Evolutionary conservation across 148 eudicot species (phyloP), one percentile per base, ranked within the genome.

Genomic region (Nyssa sinensis): DNA sequence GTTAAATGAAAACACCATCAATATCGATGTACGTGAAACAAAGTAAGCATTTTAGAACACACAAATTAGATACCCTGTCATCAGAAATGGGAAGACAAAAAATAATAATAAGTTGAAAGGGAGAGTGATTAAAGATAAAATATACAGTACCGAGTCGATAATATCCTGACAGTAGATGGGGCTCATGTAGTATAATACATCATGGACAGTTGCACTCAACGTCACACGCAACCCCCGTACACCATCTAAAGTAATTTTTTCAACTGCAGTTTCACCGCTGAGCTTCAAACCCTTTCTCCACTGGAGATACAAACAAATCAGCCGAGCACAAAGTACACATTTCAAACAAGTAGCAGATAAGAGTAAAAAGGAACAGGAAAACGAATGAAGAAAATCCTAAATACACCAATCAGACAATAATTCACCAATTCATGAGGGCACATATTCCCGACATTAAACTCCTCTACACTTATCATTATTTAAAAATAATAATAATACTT

Each of bases 101-200:
- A n/a, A 55, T 5, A 55, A 64, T 25, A 67, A 77, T 67, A 34
- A 62, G 67, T 25, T 27, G 30, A 7, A 14, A 37, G 78, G 51
- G 27, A 61, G 51, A 65, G 67, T 62, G 63, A 23, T 33, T 24
- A n/a, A n/a, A n/a, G n/a, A n/a, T n/a, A 66, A 75, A 34, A 12
- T 44, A 34, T 57, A 82, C 49, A 44, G 28, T 90, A 95, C 99
- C 88, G 99, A 91, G 86, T 95, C 84, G 67, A 91, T 87, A 67
- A 95, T 95, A 79, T 85, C 93, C 87, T 95, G 99, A 88, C 99
- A 95, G 80, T 95, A 91, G 77, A 95, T 93, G 49, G 99, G 99
- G 85, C 99, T 95, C 99, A 95, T 95, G 88, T 95, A 95, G 77
- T 95, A 95, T 75, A 95, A 82, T 47, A 95, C 91, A 83, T 95